Percentiles rank a stretch among this genome's conserved stretches.
Evolutionary conservation across 768 basidiomycete genomes (phyloP).

Genomic region (Ramaria rubella): DNA sequence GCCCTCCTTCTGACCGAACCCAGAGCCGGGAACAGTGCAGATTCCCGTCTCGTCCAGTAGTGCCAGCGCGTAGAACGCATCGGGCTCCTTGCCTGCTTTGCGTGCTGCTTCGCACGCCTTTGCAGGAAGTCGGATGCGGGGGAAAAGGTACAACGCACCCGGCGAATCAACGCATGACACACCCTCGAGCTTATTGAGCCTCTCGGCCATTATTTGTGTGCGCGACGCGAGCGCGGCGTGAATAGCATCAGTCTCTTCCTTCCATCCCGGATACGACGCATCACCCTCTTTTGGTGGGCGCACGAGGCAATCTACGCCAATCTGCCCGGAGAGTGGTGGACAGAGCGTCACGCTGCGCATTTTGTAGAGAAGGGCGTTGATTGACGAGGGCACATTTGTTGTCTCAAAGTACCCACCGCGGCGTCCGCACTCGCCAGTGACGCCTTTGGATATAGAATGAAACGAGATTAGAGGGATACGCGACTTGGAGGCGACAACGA

Average conservation of each 20-base stretch:
- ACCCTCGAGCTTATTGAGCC: slow-evolving; percentile 81
- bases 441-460: slow-evolving; percentile 97
- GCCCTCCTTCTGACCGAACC: slow-evolving; percentile 89
- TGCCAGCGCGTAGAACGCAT: slow-evolving; percentile 81
- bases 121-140: slow-evolving; percentile 65
- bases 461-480: slow-evolving; percentile 84
- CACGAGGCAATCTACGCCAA: slow-evolving; percentile 93
- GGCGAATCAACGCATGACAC: slow-evolving; percentile 85
- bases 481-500: slow-evolving; percentile 61
- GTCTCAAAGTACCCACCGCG: slow-evolving; percentile 96
- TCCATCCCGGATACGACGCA: slow-evolving; percentile 72
- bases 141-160: slow-evolving; percentile 92
- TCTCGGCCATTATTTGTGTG: slow-evolving; percentile 62
- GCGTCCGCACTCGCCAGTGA: slow-evolving; percentile 94
- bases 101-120: slow-evolving; percentile 70
- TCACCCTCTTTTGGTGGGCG: slow-evolving; percentile 76
- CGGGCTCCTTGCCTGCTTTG: slow-evolving; percentile 69
- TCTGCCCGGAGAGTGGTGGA: slow-evolving; percentile 84
- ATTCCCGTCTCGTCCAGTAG: slow-evolving; percentile 88
- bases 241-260: slow-evolving; percentile 75
- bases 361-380: slow-evolving; percentile 89
- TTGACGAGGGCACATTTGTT: slow-evolving; percentile 69
- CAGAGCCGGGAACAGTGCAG: slow-evolving; percentile 88
- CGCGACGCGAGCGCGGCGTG: slow-evolving; percentile 68
- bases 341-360: slow-evolving; percentile 90